Evolutionary conservation across 495 filamentous ascomycete genomes (phyloP).

Genomic region (Thozetella sp.): DNA sequence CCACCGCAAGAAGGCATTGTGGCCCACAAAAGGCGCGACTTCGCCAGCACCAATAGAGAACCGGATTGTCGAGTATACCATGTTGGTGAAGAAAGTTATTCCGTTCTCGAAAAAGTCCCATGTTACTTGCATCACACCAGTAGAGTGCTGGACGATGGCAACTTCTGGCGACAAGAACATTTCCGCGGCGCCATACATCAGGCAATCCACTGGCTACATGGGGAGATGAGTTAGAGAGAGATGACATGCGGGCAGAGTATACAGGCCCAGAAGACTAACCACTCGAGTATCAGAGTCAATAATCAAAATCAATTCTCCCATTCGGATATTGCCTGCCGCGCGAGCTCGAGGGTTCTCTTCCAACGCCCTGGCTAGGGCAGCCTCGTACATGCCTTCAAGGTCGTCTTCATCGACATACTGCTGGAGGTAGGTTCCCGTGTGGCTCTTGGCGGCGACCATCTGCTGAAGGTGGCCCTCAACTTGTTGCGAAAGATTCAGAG

Average conservation of each 20-base stretch:
- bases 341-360: constrained; percentile 63
- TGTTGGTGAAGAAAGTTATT: constrained; percentile 76
- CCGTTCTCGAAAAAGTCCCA: constrained; percentile 65
- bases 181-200: constrained; percentile 68
- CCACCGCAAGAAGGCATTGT: constrained; percentile 76
- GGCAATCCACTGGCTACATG: no score
- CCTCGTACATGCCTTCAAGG: constrained; percentile 63
- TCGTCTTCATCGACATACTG: constrained; percentile 63
- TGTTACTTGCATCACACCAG: constrained; percentile 75
- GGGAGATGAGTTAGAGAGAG: no score
- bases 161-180: constrained; percentile 76
- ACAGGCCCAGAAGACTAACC: no score
- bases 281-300: constrained; percentile 75
- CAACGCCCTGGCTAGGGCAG: constrained; percentile 61
- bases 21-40: constrained; percentile 70
- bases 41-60: constrained; percentile 74
- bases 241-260: no score
- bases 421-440: no score
- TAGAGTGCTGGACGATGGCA: constrained; percentile 71
- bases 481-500: constrained; percentile 64
- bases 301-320: constrained; percentile 71
- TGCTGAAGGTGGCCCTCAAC: constrained; percentile 62
- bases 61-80: constrained; percentile 70
- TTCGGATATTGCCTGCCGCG: constrained; percentile 71
- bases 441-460: no score